phyloP scores from a whole-genome alignment of 1,139 yeast genomes.

The Hanseniaspora gamundiae region DNA sequence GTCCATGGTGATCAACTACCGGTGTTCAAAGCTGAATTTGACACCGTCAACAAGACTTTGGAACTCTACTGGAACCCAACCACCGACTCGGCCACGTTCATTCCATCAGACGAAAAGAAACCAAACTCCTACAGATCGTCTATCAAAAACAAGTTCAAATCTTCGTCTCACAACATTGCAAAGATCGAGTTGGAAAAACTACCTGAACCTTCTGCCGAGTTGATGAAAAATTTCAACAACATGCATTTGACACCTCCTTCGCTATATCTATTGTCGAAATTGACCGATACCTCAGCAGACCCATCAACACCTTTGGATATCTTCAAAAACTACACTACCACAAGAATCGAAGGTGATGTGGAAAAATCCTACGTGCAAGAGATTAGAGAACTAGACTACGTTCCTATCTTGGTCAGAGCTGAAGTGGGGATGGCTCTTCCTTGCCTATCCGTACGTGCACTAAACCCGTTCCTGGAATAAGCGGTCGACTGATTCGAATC shows the following conservation, averaged over 20 bases:
- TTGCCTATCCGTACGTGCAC: conserved; percentile 84
- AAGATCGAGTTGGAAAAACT: conserved; percentile 24
- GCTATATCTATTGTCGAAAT: conserved; percentile 30
- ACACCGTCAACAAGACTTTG: conserved; percentile 49
- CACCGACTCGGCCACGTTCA: conserved; percentile 78
- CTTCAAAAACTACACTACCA: conserved; percentile 42
- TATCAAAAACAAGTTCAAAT: conserved; percentile 65
- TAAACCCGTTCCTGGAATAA: conserved; percentile 57
- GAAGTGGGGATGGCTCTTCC: conserved; percentile 94
- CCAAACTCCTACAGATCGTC: conserved; percentile 67
- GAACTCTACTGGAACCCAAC: conserved; percentile 91
- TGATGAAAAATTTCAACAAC: conserved; percentile 36
- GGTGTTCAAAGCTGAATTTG: conserved; percentile 82
- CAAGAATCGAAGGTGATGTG: conserved; percentile 36
- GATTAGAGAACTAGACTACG: conserved; percentile 60
- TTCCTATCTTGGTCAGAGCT: conserved; percentile 80
- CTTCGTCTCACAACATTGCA: conserved; percentile 62
- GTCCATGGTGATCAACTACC: conserved; percentile 98
- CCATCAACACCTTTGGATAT: conserved; percentile 33
- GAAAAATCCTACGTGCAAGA: conserved; percentile 55
- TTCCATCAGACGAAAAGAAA: conserved; percentile 79
- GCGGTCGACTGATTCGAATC: not conserved
- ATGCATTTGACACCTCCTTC: conserved; percentile 44
- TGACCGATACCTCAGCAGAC: conserved; percentile 17
- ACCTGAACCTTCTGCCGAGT: conserved; percentile 29